Evolutionary conservation across 805 yeast species (phyloP).

Genomic region (Yamadazyma takamatsuzukensis): DNA sequence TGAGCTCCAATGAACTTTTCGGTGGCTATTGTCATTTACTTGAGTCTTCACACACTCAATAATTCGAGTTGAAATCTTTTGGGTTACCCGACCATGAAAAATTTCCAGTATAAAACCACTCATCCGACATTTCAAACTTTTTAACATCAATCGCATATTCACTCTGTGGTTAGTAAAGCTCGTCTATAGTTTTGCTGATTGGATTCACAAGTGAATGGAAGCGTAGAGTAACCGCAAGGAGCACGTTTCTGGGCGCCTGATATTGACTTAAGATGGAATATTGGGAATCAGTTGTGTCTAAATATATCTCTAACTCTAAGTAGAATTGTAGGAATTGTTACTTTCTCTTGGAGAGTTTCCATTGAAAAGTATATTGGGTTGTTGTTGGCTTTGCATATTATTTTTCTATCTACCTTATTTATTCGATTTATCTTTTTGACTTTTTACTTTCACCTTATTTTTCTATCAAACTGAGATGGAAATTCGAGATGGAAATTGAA

Average conservation of each 20-base stretch:
- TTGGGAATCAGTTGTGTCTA: constrained; percentile 47
- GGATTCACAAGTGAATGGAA: constrained; percentile 29
- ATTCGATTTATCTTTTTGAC: too few species aligned
- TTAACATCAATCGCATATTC: constrained; percentile 39
- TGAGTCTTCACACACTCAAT: neutral
- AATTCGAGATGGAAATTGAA: constrained; percentile 13
- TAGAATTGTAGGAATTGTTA: too few species aligned
- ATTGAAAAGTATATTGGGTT: neutral
- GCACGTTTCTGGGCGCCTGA: constrained; percentile 49
- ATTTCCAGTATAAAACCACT: constrained; percentile 8
- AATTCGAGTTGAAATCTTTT: neutral
- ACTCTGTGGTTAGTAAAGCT: constrained; percentile 21
- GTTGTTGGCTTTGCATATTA: too few species aligned
- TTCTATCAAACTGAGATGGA: too few species aligned
- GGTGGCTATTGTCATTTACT: constrained; percentile 13
- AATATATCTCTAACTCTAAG: constrained; percentile 12
- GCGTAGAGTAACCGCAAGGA: constrained; percentile 40
- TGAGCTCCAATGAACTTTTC: constrained; percentile 28
- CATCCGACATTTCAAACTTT: constrained; percentile 2
- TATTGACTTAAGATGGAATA: constrained; percentile 37
- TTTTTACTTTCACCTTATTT: too few species aligned
- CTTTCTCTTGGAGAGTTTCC: neutral
- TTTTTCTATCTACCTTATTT: too few species aligned
- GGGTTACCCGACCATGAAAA: neutral
- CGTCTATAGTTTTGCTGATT: constrained; percentile 12